A percentile compares a stretch with the other conserved stretches of the same genome.
Evolutionary conservation across 2,329 filamentous ascomycete genomes (phyloP).

Genomic region (Claviceps pazoutovae): DNA sequence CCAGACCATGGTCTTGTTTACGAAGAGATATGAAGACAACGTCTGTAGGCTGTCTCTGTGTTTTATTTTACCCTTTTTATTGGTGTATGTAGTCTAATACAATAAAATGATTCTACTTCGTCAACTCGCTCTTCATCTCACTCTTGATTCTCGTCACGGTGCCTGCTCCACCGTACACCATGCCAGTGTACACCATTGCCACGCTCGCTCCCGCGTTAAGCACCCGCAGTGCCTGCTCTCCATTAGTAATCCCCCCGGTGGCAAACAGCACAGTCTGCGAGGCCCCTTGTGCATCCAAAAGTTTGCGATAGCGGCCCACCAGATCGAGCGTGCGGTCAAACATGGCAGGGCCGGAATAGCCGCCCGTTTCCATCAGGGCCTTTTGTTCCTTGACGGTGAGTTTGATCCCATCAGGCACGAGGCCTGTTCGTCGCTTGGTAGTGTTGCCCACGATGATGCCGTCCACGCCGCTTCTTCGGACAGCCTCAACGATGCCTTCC

Average conservation of each 20-base stretch:
- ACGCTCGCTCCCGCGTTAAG: constrained; percentile 82
- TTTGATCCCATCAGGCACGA: constrained; percentile 52
- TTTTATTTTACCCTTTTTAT: too few relatives aligned
- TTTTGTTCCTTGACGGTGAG: constrained; percentile 53
- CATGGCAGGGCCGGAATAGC: constrained; percentile 82
- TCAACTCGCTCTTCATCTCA: constrained; percentile 35
- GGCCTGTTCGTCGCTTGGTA: constrained; percentile 64
- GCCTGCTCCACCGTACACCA: constrained; percentile 51
- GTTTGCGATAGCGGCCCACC: constrained; percentile 63
- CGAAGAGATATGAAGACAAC: too few relatives aligned
- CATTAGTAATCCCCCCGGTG: constrained; percentile 82
- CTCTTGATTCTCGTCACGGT: constrained; percentile 51
- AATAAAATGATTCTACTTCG: not conserved
- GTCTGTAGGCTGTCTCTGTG: too few relatives aligned
- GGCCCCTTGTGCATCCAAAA: constrained; percentile 40
- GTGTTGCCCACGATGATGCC: constrained; percentile 97
- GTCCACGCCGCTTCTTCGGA: constrained; percentile 74
- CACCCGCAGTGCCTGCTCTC: constrained; percentile 66
- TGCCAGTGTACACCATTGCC: constrained; percentile 78
- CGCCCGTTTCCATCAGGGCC: constrained; percentile 63
- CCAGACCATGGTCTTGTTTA: too few relatives aligned
- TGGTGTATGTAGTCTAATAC: not conserved
- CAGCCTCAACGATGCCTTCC: constrained; percentile 73
- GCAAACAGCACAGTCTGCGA: constrained; percentile 74
- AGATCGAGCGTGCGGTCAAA: constrained; percentile 68